Percentiles rank a stretch among this genome's conserved stretches.
Evolutionary conservation across 1,139 yeast genomes (phyloP).

Genomic region (Zygoascus meyerae): DNA sequence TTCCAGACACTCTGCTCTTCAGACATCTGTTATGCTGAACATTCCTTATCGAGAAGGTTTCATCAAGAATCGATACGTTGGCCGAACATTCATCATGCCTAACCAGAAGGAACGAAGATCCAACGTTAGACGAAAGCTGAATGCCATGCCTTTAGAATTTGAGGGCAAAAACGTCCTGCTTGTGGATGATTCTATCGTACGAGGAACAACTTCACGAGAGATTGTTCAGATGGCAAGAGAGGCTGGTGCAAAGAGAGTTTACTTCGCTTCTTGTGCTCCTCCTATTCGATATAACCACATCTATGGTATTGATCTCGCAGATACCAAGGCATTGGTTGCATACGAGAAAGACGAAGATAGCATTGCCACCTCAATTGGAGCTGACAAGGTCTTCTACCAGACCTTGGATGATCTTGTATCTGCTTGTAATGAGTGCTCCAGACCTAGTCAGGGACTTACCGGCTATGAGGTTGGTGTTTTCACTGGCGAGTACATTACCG

Average conservation of each 20-base stretch:
- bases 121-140: constrained; percentile 87
- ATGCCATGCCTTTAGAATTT: constrained; percentile 94
- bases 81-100: constrained; percentile 98
- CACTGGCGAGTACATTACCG: constrained; percentile 89
- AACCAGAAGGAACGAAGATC: constrained; percentile 92
- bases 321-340: constrained; percentile 89
- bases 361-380: constrained; percentile 76
- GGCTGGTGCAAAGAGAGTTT: constrained; percentile 92
- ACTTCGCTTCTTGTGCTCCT: constrained; percentile 96
- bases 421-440: constrained; percentile 49
- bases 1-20: constrained; percentile 87
- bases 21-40: constrained; percentile 76
- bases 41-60: constrained; percentile 95
- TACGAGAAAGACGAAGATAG: constrained; percentile 68
- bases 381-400: constrained; percentile 89
- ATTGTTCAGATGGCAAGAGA: constrained; percentile 96
- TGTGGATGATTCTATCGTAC: constrained; percentile 94
- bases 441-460: constrained; percentile 32
- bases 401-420: constrained; percentile 71
- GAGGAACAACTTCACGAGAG: constrained; percentile 96
- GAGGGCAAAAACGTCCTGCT: constrained; percentile 77
- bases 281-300: constrained; percentile 93
- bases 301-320: constrained; percentile 96
- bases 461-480: constrained; percentile 95
- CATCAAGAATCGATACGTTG: constrained; percentile 92